These are phyloP conservation scores for Akanthomyces muscarius DNA, from an alignment of 2,329 filamentous ascomycete species.

Conservation along the genomic window DNA sequence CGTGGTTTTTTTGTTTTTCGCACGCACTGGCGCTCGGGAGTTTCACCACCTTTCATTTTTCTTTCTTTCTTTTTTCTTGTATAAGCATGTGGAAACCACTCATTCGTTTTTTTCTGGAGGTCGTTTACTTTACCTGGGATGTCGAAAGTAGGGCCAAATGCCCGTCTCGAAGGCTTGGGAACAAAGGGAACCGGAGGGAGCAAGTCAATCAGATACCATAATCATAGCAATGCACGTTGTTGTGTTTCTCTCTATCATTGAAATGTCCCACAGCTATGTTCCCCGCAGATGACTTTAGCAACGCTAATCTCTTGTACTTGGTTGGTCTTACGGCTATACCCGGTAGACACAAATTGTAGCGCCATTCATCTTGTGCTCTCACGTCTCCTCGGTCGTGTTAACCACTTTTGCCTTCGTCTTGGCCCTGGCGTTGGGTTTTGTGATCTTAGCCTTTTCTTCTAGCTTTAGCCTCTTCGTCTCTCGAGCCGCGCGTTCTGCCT, in stretches of 20 bases:
- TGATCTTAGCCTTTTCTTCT: too few species aligned
- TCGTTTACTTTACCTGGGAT: background rate
- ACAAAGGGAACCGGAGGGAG: background rate
- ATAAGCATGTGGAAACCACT: conserved; percentile 7
- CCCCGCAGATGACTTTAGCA: too few species aligned
- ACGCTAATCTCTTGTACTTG: too few species aligned
- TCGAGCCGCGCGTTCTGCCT: too few species aligned
- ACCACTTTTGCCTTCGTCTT: too few species aligned
- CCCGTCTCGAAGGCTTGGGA: background rate
- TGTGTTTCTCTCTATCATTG: background rate
- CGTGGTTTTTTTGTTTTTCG: background rate
- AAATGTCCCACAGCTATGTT: too few species aligned
- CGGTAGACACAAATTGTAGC: too few species aligned
- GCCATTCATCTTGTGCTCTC: too few species aligned
- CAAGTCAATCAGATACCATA: conserved; percentile 3
- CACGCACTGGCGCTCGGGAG: conserved; percentile 11
- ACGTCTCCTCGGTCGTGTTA: too few species aligned
- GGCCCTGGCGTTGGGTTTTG: too few species aligned
- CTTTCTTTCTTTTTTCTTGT: conserved; percentile 2
- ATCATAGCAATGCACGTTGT: conserved; percentile 15
- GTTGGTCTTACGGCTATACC: too few species aligned
- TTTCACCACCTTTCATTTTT: background rate
- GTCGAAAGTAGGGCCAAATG: background rate
- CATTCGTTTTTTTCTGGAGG: background rate
- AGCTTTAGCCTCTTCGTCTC: too few species aligned